Base-by-base conservation (phyloP, 1,284 basidiomycete genomes). In the Athelia sp. region DNA sequence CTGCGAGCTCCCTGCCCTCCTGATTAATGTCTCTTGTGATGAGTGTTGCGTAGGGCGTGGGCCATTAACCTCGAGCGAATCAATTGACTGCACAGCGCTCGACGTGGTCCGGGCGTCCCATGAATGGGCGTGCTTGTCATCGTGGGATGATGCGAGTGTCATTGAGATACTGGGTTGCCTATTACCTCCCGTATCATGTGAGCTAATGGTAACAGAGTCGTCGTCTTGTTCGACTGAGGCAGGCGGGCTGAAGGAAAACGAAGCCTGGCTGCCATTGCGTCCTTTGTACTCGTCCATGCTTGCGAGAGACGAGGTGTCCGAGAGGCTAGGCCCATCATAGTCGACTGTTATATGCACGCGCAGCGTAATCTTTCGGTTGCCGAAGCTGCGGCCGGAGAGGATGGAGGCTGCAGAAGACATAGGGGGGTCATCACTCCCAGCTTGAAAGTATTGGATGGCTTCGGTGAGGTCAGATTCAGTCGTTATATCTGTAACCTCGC, bases 251-350 rank as follows among this genome's bases (percentile, higher is more conserved):
- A 81, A 71, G 1, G 78, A 75, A 53, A 86, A 74, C 2, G 80
- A 82, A 34, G 71, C 68, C 45, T 79, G 76, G 56, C 82, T 87
- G 48, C 70, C 74, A 56, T 82, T 86, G 48, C 75, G 69, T 45
- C 72, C 73, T 57, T 67, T 73, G 67, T 83, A 87, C 53, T 90
- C 89, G 21, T 90, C 88, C 56, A 84, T 59, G 58, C 87, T 90
- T 38, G 78, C 79, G 13, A 93, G 71, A 11, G 90, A 93, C 6
- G 81, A 84, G 1, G 90, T 90, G 58, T 95, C 93, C 14, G 89
- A 93, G 50, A 95, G 73, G 63, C 86, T 90, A n/a, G 88, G 91
- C 0, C 91, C 90, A 61, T 95, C 93, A 58, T 92, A 93, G 55
- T 93, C 91, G 51, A 93, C 82, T 3, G 76, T 73, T 26, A 96